A percentile compares a stretch with the other conserved stretches of the same genome.
Conservation (phyloP, 2,329 filamentous ascomycete species). For the Aspergillus floridensis region DNA sequence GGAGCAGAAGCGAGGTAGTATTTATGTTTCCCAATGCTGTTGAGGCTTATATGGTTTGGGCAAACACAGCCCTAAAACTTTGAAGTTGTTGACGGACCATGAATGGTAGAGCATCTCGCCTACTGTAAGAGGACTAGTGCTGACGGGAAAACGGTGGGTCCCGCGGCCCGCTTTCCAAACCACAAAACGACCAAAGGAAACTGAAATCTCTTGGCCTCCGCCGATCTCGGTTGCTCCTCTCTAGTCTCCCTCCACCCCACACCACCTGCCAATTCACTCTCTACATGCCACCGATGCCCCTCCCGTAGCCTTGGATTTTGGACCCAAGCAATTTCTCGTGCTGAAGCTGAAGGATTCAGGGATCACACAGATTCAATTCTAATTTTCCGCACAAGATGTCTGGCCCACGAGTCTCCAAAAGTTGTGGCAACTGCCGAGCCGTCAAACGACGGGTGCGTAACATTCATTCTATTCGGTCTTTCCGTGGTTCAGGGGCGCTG, state of each 20-base stretch:
- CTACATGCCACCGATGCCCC: neutral
- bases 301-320: neutral
- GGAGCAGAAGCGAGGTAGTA: neutral
- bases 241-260: too few species aligned
- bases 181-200: too few species aligned
- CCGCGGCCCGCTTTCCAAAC: too few species aligned
- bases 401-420: conserved; percentile 17
- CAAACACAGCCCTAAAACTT: neutral
- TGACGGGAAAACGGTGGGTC: neutral
- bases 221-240: too few species aligned
- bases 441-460: conserved; percentile 22
- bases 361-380: too few species aligned
- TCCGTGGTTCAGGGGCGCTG: neutral
- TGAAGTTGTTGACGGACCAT: neutral
- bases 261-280: neutral
- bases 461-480: neutral
- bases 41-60: neutral
- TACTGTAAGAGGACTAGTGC: conserved; percentile 7
- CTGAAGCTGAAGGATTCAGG: too few species aligned
- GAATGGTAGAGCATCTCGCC: conserved; percentile 12
- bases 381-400: neutral
- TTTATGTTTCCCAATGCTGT: neutral
- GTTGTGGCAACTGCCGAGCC: conserved; percentile 22
- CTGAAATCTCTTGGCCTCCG: too few species aligned
- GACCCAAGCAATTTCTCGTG: too few species aligned